Evolutionary conservation across 768 basidiomycete genomes (phyloP).

Genomic region (Holtermanniella nyarrowii): DNA sequence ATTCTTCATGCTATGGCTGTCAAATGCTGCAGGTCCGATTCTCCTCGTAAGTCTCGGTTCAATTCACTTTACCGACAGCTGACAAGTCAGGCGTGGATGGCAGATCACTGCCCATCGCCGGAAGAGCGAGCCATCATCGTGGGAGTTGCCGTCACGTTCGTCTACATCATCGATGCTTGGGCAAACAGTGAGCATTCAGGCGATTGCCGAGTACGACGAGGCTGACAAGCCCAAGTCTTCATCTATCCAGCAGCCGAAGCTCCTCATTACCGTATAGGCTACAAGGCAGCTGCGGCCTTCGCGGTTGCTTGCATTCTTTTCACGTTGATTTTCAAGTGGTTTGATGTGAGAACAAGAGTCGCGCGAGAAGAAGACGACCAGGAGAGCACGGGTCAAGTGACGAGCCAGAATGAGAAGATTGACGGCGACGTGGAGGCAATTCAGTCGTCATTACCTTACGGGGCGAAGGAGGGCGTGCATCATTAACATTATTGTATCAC

Average conservation of each 20-base stretch:
- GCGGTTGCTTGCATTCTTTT: constrained; percentile 8
- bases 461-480: no score
- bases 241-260: constrained; percentile 28
- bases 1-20: constrained; percentile 21
- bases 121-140: constrained; percentile 17
- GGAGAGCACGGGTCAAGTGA: no score
- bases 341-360: no score
- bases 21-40: constrained; percentile 18
- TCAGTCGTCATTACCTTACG: no score
- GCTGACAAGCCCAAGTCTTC: background rate
- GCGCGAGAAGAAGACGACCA: no score
- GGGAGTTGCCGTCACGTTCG: constrained; percentile 15
- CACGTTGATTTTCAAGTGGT: constrained; percentile 6
- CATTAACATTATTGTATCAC: no score
- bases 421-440: no score
- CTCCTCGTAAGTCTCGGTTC: constrained; percentile 5
- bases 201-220: background rate
- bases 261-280: constrained; percentile 24
- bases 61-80: background rate
- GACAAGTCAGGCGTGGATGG: constrained; percentile 18
- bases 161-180: constrained; percentile 11
- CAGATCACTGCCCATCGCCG: constrained; percentile 14
- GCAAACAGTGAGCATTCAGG: constrained; percentile 11
- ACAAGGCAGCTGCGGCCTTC: constrained; percentile 21
- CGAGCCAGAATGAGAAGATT: no score